Conservation (phyloP, 257 asterid species). For the Vinca minor region DNA sequence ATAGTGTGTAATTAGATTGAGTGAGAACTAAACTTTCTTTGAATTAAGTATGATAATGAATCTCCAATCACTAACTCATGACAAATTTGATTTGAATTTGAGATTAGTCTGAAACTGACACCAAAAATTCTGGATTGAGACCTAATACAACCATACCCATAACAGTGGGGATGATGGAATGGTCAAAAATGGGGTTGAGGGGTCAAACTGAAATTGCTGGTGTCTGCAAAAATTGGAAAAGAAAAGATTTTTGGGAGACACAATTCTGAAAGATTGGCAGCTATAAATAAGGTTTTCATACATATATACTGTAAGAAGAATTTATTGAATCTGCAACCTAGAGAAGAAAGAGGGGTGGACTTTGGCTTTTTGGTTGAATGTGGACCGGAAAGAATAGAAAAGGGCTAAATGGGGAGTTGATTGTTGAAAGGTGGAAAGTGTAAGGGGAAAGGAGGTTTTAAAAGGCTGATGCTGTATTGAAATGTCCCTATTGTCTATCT, state of each 20-base stretch:
- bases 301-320: not conserved
- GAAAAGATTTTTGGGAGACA: not conserved
- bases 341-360: not conserved
- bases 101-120: too few species aligned
- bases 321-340: not conserved
- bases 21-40: too few species aligned
- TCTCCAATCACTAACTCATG: too few species aligned
- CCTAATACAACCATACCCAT: too few species aligned
- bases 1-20: too few species aligned
- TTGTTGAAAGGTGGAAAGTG: not conserved
- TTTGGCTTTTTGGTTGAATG: too few species aligned
- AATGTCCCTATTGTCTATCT: not conserved
- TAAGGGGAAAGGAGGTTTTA: not conserved
- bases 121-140: too few species aligned
- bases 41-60: too few species aligned
- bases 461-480: not conserved
- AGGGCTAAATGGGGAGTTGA: not conserved
- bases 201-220: slow-evolving; percentile 1
- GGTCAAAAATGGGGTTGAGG: slow-evolving; percentile 1
- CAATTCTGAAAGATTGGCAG: not conserved
- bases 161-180: too few species aligned
- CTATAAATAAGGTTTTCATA: not conserved
- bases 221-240: not conserved
- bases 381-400: not conserved
- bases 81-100: too few species aligned